Base-by-base conservation (phyloP, 2,329 filamentous ascomycete species). In the Arthrobotrys sinensis region DNA sequence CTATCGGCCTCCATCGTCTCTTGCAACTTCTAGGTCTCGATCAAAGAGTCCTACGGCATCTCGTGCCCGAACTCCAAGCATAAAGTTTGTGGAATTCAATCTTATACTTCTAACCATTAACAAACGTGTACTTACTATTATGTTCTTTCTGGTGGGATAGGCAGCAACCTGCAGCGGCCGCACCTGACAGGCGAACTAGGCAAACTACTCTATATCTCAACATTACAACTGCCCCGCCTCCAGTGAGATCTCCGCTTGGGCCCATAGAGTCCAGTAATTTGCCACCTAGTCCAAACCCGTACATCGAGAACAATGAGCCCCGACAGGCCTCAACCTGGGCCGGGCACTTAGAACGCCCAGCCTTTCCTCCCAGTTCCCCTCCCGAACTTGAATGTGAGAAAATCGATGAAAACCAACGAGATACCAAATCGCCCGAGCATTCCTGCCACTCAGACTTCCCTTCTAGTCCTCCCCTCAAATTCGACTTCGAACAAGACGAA, bases 1-100 rank as follows among this genome's bases (percentile, higher is more conserved):
- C 2, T 69, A 43, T 21, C 64, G 52, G 2, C 43, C 71, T 14
- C 71, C 71, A 28, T 76, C 71, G 4, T 76, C 71, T 8, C 55
- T 69, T 16, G 71, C 71, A 32, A 21, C 21, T 45, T 19, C 63
- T 10, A 76, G 45, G 32, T 66, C 40, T 19, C 28, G 40, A 57
- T 46, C 48, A 19, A 38, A 24, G 32, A 50, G 46, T 12, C 32
- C 45, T 46, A 28, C 19, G 16, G 7, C 19, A 16, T 5, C 45
- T 3, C 55, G 70, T 48, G 24, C 36, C 36, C 50, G 43, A 11
- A n/a, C 52, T 16, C 46, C 67, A 14, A 28, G 7, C 12, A 19
- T 7, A 21, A 55, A 38, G 69, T 65, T 34, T 11, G 48, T 66
- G 8, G 14, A 28, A 21, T 12, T 8, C 21, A 16, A 3, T 48